Evolutionary conservation across 768 basidiomycete genomes (phyloP).

Genomic region (Amanita inopinata): DNA sequence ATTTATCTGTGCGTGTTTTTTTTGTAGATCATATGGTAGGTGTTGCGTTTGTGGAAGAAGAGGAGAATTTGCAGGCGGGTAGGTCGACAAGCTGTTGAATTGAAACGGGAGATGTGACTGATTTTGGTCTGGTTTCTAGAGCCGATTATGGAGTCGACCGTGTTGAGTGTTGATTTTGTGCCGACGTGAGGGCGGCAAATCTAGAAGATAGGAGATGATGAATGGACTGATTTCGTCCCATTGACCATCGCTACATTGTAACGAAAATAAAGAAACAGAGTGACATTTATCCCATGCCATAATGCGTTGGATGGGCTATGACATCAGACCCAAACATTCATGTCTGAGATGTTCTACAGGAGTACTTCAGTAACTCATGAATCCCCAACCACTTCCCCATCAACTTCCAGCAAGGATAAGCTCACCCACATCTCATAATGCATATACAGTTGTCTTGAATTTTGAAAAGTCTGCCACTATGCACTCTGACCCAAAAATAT

Average conservation of each 20-base stretch:
- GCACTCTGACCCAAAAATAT: too few species aligned
- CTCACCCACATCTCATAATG: too few species aligned
- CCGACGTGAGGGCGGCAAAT: slow-evolving; percentile 1
- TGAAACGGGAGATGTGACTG: background rate
- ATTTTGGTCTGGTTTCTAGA: background rate
- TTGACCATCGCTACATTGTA: too few species aligned
- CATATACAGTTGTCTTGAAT: too few species aligned
- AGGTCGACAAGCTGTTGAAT: too few species aligned
- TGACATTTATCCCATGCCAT: too few species aligned
- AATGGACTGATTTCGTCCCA: too few species aligned
- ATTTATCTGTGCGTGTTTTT: background rate
- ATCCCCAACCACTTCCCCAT: too few species aligned
- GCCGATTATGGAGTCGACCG: background rate
- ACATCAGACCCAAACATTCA: background rate
- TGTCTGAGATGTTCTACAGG: background rate
- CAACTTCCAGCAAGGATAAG: too few species aligned
- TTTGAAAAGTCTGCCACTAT: too few species aligned
- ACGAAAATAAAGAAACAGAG: background rate
- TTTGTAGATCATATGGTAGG: background rate
- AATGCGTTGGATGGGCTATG: background rate
- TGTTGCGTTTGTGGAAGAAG: background rate
- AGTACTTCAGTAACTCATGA: background rate
- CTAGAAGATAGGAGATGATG: background rate
- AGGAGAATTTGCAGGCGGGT: background rate
- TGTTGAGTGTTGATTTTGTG: slow-evolving; percentile 8